phyloP scores from a whole-genome alignment of 768 basidiomycete genomes.

The Gymnopilus junonius region DNA sequence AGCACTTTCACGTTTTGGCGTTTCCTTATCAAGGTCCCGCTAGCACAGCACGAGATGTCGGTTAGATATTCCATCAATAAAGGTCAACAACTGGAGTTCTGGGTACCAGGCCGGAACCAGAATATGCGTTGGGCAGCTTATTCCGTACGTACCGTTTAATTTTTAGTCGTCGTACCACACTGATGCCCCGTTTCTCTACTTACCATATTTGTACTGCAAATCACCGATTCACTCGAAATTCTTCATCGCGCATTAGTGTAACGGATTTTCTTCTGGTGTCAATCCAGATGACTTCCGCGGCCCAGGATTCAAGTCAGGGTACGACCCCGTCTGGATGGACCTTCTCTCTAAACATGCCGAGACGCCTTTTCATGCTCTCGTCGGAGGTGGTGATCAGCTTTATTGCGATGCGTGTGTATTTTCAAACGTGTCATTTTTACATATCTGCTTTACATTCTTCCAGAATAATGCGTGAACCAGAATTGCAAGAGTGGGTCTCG shows the following conservation, averaged over 20 bases:
- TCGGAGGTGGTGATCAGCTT: conserved; percentile 94
- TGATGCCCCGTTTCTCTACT: background rate
- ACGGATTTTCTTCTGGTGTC: conserved; percentile 88
- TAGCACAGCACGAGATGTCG: conserved; percentile 71
- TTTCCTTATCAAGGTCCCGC: conserved; percentile 83
- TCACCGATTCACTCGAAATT: background rate
- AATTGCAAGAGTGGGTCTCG: conserved; percentile 85
- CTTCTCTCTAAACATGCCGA: conserved; percentile 81
- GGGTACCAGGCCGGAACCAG: conserved; percentile 77
- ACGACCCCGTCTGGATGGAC: conserved; percentile 94
- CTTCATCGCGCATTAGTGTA: conserved; percentile 66
- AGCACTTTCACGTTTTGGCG: conserved; percentile 96
- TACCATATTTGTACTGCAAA: background rate
- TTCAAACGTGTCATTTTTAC: background rate
- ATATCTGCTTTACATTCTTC: background rate
- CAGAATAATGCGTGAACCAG: conserved; percentile 85
- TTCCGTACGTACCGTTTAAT: conserved; percentile 55
- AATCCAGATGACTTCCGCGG: conserved; percentile 87
- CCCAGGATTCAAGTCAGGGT: conserved; percentile 79
- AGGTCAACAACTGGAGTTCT: conserved; percentile 78
- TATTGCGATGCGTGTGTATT: conserved; percentile 76
- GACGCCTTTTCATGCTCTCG: conserved; percentile 85
- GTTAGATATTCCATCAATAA: conserved; percentile 84
- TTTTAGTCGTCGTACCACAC: background rate
- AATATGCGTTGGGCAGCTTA: conserved; percentile 93